Percentiles rank a stretch among this genome's conserved stretches.
Evolutionary conservation across 176 grass and related monocot species (phyloP).

Genomic region (Rhynchospora pubera): DNA sequence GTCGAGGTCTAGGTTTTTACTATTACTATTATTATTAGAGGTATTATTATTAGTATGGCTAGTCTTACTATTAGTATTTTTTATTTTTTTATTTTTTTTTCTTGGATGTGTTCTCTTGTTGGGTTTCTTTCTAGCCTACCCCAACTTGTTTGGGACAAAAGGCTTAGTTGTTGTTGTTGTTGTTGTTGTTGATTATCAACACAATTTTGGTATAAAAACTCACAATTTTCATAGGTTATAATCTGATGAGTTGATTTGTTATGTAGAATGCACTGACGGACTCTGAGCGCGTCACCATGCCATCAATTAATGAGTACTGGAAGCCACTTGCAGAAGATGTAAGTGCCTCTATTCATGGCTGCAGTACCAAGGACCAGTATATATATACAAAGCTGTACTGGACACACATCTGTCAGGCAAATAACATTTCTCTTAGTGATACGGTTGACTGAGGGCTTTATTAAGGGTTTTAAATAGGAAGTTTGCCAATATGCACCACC

Average conservation of each 20-base stretch:
- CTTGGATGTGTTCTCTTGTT: too few relatives aligned
- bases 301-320: constrained; percentile 85
- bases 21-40: too few relatives aligned
- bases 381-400: background rate
- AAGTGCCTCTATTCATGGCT: constrained; percentile 16
- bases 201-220: background rate
- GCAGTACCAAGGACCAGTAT: background rate
- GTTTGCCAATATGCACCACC: background rate
- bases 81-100: too few relatives aligned
- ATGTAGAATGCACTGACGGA: constrained; percentile 84
- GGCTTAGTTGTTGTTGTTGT: too few relatives aligned
- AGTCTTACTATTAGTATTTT: too few relatives aligned
- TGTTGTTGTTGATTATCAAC: background rate
- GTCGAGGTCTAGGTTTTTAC: too few relatives aligned
- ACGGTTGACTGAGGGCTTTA: background rate
- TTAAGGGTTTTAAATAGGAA: background rate
- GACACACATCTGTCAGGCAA: background rate
- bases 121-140: too few relatives aligned
- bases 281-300: constrained; percentile 52
- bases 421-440: background rate
- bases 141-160: too few relatives aligned
- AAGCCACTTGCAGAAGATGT: constrained; percentile 94
- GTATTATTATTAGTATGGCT: too few relatives aligned
- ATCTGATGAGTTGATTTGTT: background rate
- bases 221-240: background rate